Base-by-base conservation (phyloP, 352 stramenopile species). In the Phytophthora pseudosyringae region DNA sequence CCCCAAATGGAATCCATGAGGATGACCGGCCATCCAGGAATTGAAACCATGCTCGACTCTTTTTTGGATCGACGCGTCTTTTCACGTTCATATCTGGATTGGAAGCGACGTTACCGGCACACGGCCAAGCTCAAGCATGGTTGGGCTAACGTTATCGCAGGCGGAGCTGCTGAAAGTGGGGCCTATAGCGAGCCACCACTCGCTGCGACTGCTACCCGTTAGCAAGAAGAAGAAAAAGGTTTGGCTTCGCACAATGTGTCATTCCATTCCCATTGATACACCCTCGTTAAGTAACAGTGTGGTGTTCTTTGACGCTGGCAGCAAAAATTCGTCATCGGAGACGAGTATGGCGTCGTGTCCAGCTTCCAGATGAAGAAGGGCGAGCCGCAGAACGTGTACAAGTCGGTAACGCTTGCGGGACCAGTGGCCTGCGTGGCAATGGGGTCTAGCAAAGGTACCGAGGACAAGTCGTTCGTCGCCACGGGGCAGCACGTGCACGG, bases 211-310 rank as follows among this genome's bases (percentile, higher is more conserved):
- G 46, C 75, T 96, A 21, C 88, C 88, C 5, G 62, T 95, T 15
- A 93, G 83, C 73, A 91, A 91, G 77, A 91, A 93, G 73, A 94
- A 93, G 71, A 93, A 93, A 51, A 93, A 93, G 71, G 83, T 89
- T 46, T 40, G 56, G 16, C 21, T 2, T 21, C 2, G 21, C 21
- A 21, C 21, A n/a, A n/a, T n/a, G n/a, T 21, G 21, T 21, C 21
- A 21, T 21, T 21, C 21, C 21, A 2, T 21, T 21, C 21, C 21
- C 21, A 21, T 21, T 21, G 21, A 21, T 21, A 21, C 2, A 21
- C 21, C 21, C 21, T 21, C 21, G 21, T 21, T 21, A 21, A 21
- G 21, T 21, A 21, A 21, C 21, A 21, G 21, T 21, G 21, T 21
- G 21, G 1, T 21, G 21, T 21, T 21, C 21, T 21, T 21, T 21